Evolutionary conservation across 2,329 filamentous ascomycete genomes (phyloP), one percentile per base, ranked within the genome.

Genomic region (Ceratocystis ficicola): DNA sequence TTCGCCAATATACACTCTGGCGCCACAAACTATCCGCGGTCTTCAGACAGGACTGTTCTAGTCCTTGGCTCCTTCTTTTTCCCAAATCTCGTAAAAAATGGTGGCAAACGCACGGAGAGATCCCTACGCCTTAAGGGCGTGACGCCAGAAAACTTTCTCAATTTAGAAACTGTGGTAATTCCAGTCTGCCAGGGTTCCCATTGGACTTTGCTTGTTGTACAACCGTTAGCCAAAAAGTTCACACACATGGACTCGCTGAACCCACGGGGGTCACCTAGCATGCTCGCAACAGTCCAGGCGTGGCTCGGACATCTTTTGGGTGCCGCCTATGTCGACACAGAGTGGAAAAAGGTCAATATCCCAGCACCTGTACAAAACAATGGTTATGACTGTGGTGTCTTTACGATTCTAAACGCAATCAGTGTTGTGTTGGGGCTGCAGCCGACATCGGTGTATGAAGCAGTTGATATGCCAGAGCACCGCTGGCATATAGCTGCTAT

Each of bases 331-430:
- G 72, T 78, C 1, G 76, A 76, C 15, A 74, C 75, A 1, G 85
- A 88, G 50, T 92, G 88, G 88, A 77, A 73, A 28, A 75, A 78
- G 1, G 75, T 81, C 6, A 72, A 75, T n/a, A 77, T 80, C 57
- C 73, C 74, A 17, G 82, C 81, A 44, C 80, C 83, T 0, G 70
- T 69, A 2, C 88, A 92, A 73, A 78, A 75, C 30, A 92, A 92
- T 71, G 80, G 81, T 1, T 84, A 81, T 71, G 89, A 92, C 72
- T 92, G 89, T 70, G 89, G 89, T n/a, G 83, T 90, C 2, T 89
- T 90, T 72, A 83, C 86, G 15, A 84, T 89, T 69, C 83, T 88
- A 20, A 93, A 92, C 71, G 85, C 83, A 17, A 80, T 90, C 61
- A 88, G 84, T 65, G 71, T 85, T 44, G 77, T 80, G 0, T 71